Evolutionary conservation across 176 grass and related monocot species (phyloP).

Genomic region (Bonia amplexicaulis): DNA sequence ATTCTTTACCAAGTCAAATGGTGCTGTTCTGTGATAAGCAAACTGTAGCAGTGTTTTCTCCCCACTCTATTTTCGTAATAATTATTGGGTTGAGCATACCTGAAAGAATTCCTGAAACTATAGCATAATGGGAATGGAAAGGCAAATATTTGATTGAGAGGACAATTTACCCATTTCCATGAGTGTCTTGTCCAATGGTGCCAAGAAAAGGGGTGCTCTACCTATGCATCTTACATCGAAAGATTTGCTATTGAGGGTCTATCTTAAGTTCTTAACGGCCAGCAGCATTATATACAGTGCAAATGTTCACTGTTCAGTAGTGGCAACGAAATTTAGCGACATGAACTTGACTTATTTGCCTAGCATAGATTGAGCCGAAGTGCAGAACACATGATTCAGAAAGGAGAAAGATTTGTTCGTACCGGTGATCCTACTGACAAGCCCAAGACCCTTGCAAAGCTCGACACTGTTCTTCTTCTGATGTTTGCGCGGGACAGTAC

Average conservation of each 20-base stretch:
- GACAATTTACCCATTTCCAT: too few relatives aligned
- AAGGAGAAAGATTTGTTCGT: neutral
- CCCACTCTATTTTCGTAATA: neutral
- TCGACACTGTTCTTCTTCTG: neutral
- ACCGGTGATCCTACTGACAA: conserved; percentile 27
- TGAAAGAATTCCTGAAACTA: neutral
- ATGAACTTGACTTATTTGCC: neutral
- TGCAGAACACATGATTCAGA: neutral
- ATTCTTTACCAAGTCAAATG: neutral
- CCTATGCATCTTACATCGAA: neutral
- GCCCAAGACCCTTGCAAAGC: conserved; percentile 30
- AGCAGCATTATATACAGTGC: neutral
- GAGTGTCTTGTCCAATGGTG: neutral
- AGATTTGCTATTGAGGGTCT: neutral
- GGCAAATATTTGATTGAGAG: neutral
- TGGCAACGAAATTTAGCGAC: neutral
- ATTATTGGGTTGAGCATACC: neutral
- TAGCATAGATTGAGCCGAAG: neutral
- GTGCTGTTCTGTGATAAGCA: neutral
- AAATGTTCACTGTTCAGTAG: neutral
- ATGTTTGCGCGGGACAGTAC: neutral
- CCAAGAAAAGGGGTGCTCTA: neutral
- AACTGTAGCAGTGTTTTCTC: neutral
- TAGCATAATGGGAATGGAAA: neutral
- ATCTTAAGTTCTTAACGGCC: neutral